phyloP scores from a whole-genome alignment of 2,329 filamentous ascomycete genomes.

The Aspergillus sp. region DNA sequence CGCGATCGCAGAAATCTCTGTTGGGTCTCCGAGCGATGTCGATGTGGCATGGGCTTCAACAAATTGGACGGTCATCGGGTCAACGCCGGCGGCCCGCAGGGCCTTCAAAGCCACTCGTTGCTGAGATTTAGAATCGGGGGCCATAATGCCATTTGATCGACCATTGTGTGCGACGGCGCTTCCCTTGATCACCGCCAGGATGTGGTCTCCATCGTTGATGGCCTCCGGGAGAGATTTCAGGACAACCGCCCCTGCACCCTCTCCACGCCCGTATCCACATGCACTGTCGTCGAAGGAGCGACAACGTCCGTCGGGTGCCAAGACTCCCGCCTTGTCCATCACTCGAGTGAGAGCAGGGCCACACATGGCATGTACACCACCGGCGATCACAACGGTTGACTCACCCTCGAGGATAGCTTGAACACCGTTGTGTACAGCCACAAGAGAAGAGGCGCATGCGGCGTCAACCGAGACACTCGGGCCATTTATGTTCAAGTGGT shows the following conservation, averaged over 20 bases:
- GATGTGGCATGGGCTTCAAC: slow-evolving; percentile 25
- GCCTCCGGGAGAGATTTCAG: slow-evolving; percentile 30
- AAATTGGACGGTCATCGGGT: slow-evolving; percentile 18
- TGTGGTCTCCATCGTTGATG: slow-evolving; percentile 28
- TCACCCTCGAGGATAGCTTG: slow-evolving; percentile 16
- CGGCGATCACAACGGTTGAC: slow-evolving; percentile 18
- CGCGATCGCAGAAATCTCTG: slow-evolving; percentile 15
- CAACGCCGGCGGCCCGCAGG: slow-evolving; percentile 4
- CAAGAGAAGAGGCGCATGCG: slow-evolving; percentile 24
- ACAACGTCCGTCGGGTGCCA: slow-evolving; percentile 31
- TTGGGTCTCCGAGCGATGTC: slow-evolving; percentile 23
- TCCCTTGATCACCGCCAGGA: slow-evolving; percentile 31
- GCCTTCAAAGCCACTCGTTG: slow-evolving; percentile 27
- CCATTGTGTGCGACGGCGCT: slow-evolving; percentile 34
- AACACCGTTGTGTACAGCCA: slow-evolving; percentile 21
- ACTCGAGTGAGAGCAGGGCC: slow-evolving; percentile 34
- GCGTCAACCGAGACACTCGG: slow-evolving; percentile 24
- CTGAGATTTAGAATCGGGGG: slow-evolving; percentile 32
- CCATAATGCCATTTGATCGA: slow-evolving; percentile 37
- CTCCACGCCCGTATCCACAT: slow-evolving; percentile 32
- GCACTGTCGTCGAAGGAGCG: slow-evolving; percentile 33
- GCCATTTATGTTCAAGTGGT: slow-evolving; percentile 25
- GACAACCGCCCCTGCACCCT: slow-evolving; percentile 31
- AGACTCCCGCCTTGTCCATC: slow-evolving; percentile 27
- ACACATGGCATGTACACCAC: slow-evolving; percentile 34